Base-by-base conservation (phyloP, 495 filamentous ascomycete genomes). In the Neurospora discreta region DNA sequence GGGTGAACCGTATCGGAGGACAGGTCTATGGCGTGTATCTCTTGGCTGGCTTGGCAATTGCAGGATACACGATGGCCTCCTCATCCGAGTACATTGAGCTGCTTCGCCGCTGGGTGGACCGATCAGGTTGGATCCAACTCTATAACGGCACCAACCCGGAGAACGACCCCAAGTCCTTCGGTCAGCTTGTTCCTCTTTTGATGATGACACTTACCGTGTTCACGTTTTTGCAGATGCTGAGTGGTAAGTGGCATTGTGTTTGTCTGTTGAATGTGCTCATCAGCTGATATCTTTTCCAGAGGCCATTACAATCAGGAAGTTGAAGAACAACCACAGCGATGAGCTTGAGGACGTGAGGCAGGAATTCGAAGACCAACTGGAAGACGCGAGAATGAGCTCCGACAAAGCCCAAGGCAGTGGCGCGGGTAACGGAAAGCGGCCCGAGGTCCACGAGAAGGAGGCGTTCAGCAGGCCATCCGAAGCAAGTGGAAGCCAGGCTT, bases 101-200 rank as follows among this genome's bases (percentile, higher is more conserved):
- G 39, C 75, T 81, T 52, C 76, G 80, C 5, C 11, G 8, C 36
- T 81, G 80, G 80, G 76, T 79, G 5, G 69, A 79, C 36, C 70
- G 46, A 0, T 80, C 79, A 5, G 75, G 76, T 38, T 81, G 80
- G 80, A 60, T 81, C 20, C 70, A 72, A 10, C 73, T 77, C 36
- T 60, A 52, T 33, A 2, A 36, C 11, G 70, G 71, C 38, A 39
- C 71, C 46, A 80, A 77, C 67, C 67, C 74, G 26, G 80, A 81
- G 69, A 75, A 80, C 44, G 80, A 81, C 40, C 70, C 78, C 6
- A 77, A 74, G 23, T 76, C 76, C n/a, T 81, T 81, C 15, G 79
- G 80, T 16, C 80, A 81, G 71, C 77, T 81, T 36, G 78, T 81
- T 23, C 80, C 80, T 30, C 75, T 81, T 39, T 67, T 81, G 3